Conservation (phyloP, 1,284 basidiomycete species). For the Cryptococcus neoformans region DNA sequence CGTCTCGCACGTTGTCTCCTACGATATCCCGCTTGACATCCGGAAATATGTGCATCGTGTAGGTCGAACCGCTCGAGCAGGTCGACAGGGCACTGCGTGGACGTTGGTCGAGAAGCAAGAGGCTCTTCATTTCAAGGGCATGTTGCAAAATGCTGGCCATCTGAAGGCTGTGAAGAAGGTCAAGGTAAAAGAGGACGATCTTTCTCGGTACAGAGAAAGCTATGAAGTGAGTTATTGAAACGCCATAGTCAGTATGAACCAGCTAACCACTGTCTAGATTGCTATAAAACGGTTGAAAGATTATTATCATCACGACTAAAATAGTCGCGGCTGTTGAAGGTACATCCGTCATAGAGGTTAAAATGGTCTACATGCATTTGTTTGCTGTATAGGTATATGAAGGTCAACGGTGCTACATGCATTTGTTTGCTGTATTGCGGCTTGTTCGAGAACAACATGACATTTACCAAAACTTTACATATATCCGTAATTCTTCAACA, state of each 20-base stretch:
- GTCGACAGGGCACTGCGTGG: constrained; percentile 83
- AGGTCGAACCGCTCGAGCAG: constrained; percentile 90
- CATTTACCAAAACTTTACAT: too few relatives aligned
- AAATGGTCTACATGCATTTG: too few relatives aligned
- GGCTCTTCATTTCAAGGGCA: constrained; percentile 84
- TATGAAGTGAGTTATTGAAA: constrained; percentile 57
- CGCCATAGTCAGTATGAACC: neutral
- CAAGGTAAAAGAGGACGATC: constrained; percentile 63
- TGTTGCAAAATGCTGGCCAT: constrained; percentile 74
- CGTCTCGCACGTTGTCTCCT: constrained; percentile 88
- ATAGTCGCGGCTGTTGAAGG: neutral
- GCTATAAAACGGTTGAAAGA: constrained; percentile 33
- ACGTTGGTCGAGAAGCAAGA: constrained; percentile 94
- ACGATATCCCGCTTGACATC: constrained; percentile 95
- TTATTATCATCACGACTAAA: constrained; percentile 20
- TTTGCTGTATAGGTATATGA: too few relatives aligned
- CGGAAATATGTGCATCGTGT: constrained; percentile 97
- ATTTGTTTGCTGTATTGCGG: too few relatives aligned
- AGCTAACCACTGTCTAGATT: constrained; percentile 12
- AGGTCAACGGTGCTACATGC: too few relatives aligned
- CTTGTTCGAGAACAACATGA: too few relatives aligned
- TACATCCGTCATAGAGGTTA: too few relatives aligned
- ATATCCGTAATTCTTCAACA: too few relatives aligned
- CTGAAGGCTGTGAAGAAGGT: constrained; percentile 68
- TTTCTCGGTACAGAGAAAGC: constrained; percentile 57